Percentiles rank a stretch among this genome's conserved stretches.
phyloP scores from a whole-genome alignment of 441 rosid genomes.

The Brassica hybrid region DNA sequence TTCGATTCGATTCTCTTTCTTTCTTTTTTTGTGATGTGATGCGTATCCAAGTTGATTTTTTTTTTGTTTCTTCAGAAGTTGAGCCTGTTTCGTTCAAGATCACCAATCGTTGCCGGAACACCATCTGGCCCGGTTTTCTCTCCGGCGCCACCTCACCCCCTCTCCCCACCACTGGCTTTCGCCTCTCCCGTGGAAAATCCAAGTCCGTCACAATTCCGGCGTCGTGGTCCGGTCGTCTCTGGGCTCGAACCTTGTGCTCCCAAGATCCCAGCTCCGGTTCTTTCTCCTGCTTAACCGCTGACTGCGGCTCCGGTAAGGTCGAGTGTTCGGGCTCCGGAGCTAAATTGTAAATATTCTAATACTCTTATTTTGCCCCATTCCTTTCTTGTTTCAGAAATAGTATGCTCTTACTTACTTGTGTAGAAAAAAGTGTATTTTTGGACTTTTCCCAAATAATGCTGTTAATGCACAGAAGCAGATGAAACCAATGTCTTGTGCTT shows the following conservation, averaged over 20 bases:
- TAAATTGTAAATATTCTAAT: constrained; percentile 15
- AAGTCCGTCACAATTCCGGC: constrained; percentile 54
- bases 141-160: constrained; percentile 72
- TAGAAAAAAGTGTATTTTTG: too few species aligned
- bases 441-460: too few species aligned
- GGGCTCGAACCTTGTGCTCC: constrained; percentile 69
- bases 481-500: too few species aligned
- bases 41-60: not conserved
- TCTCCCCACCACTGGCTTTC: constrained; percentile 81
- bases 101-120: constrained; percentile 71
- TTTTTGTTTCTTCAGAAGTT: not conserved
- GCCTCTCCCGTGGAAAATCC: constrained; percentile 63
- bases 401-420: too few species aligned
- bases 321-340: constrained; percentile 78
- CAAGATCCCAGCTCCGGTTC: constrained; percentile 47
- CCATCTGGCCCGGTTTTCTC: constrained; percentile 86
- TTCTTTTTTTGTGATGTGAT: too few species aligned
- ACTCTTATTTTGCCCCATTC: not conserved
- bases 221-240: constrained; percentile 78
- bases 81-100: constrained; percentile 59
- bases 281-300: constrained; percentile 68
- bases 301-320: constrained; percentile 68
- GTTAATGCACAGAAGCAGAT: too few species aligned
- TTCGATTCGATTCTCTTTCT: not conserved
- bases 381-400: not conserved